phyloP scores from a whole-genome alignment of 495 filamentous ascomycete species.

The Penicillium bialowiezense region DNA sequence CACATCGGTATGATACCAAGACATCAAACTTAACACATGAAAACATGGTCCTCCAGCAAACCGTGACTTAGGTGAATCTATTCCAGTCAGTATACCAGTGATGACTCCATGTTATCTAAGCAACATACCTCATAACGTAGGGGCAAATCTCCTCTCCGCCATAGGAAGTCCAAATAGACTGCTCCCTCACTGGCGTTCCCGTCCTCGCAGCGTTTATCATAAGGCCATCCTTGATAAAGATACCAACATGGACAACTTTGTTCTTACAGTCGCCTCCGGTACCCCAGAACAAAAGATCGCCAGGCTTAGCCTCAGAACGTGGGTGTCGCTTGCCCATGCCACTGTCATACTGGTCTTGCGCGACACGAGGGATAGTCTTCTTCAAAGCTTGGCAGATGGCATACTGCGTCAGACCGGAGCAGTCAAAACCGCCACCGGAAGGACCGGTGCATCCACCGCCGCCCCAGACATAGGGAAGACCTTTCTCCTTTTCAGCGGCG shows the following conservation, averaged over 20 bases:
- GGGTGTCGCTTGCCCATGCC: conserved; percentile 12
- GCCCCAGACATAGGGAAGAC: conserved; percentile 18
- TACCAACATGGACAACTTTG: conserved; percentile 14
- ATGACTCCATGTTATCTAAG: background rate
- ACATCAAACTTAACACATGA: too few relatives aligned
- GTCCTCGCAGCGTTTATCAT: conserved; percentile 21
- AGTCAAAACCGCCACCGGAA: conserved; percentile 14
- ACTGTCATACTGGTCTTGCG: conserved; percentile 15
- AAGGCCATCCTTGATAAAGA: conserved; percentile 12
- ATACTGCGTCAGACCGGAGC: conserved; percentile 19
- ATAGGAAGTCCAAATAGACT: conserved; percentile 21
- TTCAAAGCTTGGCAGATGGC: conserved; percentile 15
- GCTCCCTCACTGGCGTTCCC: conserved; percentile 17
- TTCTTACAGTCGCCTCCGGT: conserved; percentile 13
- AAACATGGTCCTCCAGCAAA: too few relatives aligned
- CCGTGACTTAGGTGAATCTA: conserved; percentile 2
- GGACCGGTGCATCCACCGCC: conserved; percentile 14
- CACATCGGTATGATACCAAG: too few relatives aligned
- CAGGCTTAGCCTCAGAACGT: conserved; percentile 12
- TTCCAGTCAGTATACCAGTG: conserved; percentile 1
- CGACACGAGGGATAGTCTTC: conserved; percentile 14
- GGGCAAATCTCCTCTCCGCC: conserved; percentile 16
- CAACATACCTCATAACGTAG: conserved; percentile 18
- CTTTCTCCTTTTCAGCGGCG: conserved; percentile 15
- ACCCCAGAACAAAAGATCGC: conserved; percentile 19